phyloP scores from a whole-genome alignment of 768 basidiomycete species.

The Thelephora aurantiotincta region DNA sequence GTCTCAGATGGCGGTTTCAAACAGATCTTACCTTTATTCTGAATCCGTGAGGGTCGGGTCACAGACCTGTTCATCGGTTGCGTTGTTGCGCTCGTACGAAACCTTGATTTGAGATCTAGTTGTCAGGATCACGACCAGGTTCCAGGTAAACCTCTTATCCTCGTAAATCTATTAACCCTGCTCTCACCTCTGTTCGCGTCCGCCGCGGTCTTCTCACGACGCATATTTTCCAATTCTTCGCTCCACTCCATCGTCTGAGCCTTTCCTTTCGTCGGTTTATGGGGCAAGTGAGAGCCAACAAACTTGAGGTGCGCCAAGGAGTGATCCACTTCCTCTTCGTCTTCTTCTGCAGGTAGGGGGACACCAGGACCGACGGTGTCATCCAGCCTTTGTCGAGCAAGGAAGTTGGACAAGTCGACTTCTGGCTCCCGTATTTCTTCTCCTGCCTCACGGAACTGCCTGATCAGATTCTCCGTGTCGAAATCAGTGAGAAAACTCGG shows the following conservation, averaged over 20 bases:
- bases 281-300: background rate
- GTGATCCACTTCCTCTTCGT: conserved; percentile 44
- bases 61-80: conserved; percentile 8
- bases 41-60: background rate
- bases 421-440: conserved; percentile 58
- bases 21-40: conserved; percentile 1
- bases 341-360: conserved; percentile 14
- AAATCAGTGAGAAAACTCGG: background rate
- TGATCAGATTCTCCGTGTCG: background rate
- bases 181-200: conserved; percentile 60
- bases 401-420: conserved; percentile 53
- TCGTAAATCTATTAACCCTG: background rate
- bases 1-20: background rate
- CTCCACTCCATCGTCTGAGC: conserved; percentile 58
- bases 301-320: conserved; percentile 39
- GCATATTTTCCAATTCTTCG: conserved; percentile 45
- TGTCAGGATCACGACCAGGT: background rate
- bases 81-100: conserved; percentile 13
- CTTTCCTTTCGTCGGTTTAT: conserved; percentile 43
- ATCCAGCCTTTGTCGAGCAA: conserved; percentile 45
- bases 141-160: background rate
- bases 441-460: conserved; percentile 22
- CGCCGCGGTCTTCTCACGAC: conserved; percentile 54
- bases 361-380: conserved; percentile 7
- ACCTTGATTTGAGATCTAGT: conserved; percentile 18